phyloP scores from a whole-genome alignment of 306 rosid species.

The Canavalia ensiformis region DNA sequence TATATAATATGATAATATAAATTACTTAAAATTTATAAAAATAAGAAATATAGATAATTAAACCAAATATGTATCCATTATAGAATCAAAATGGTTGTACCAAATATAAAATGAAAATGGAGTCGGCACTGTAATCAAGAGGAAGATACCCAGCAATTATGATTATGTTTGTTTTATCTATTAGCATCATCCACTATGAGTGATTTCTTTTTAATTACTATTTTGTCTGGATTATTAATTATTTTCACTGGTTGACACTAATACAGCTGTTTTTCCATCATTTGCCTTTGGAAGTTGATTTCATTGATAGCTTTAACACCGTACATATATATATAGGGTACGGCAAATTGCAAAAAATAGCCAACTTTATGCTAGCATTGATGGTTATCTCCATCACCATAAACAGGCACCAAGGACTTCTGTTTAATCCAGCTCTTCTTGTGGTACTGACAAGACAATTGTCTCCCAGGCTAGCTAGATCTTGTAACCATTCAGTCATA shows the following conservation, averaged over 20 bases:
- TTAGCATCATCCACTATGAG: background rate
- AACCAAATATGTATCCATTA: no score
- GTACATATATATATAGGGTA: background rate
- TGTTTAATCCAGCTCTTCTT: constrained; percentile 31
- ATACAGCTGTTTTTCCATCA: constrained; percentile 47
- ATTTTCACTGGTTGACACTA: constrained; percentile 42
- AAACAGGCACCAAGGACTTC: constrained; percentile 3
- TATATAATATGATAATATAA: no score
- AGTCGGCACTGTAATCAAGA: no score
- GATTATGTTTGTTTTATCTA: constrained; percentile 2
- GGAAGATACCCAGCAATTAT: background rate
- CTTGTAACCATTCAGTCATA: background rate
- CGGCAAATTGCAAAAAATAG: constrained; percentile 9
- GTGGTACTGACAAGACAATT: constrained; percentile 11
- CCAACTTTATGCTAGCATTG: constrained; percentile 31
- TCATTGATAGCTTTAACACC: constrained; percentile 33
- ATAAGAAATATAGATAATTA: no score
- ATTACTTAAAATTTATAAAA: no score
- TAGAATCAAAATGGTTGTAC: no score
- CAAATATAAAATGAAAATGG: no score
- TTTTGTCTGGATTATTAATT: constrained; percentile 23
- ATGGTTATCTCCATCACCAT: constrained; percentile 9
- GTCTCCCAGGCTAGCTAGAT: constrained; percentile 22
- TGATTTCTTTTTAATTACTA: constrained; percentile 18
- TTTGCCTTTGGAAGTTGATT: constrained; percentile 32